Evolutionary conservation across 2,329 filamentous ascomycete species (phyloP).

Genomic region (Penicillium frequentans): DNA sequence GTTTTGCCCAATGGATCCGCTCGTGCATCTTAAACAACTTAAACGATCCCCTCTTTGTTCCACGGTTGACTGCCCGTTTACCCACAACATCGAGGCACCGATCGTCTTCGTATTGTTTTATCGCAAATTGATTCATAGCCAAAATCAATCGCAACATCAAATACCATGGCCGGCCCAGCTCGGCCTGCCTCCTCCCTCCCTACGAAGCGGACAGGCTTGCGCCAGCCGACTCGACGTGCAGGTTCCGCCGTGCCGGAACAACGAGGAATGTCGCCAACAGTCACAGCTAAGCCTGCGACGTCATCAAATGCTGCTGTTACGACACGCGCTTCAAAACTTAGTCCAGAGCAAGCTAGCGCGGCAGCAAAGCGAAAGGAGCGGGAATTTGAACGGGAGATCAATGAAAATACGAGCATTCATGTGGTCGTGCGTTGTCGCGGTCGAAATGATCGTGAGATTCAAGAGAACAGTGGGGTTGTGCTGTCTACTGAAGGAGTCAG

Average conservation of each 20-base stretch:
- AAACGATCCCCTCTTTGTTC: not conserved
- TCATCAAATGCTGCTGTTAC: conserved; percentile 42
- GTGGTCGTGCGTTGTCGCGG: conserved; percentile 94
- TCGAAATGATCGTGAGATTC: conserved; percentile 86
- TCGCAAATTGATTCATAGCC: not conserved
- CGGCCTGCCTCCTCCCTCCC: conserved; percentile 51
- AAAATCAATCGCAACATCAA: not conserved
- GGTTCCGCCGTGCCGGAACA: conserved; percentile 55
- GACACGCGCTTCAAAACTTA: conserved; percentile 41
- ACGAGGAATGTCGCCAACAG: conserved; percentile 67
- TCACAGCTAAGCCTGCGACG: conserved; percentile 51
- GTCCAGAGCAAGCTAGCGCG: conserved; percentile 49
- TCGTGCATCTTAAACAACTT: not conserved
- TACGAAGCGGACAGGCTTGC: conserved; percentile 51
- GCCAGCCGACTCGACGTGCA: conserved; percentile 53
- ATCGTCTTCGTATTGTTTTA: not conserved
- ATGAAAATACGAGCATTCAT: conserved; percentile 93
- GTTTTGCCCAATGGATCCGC: conserved; percentile 19
- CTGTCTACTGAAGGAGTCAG: conserved; percentile 85
- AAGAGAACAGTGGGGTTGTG: conserved; percentile 92
- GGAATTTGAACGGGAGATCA: conserved; percentile 70
- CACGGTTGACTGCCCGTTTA: not conserved
- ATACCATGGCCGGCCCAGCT: conserved; percentile 55
- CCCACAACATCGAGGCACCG: not conserved
- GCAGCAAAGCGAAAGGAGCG: conserved; percentile 82